Conservation (phyloP, 208 protist genomes). For the Trypanosomatidae sp. region DNA sequence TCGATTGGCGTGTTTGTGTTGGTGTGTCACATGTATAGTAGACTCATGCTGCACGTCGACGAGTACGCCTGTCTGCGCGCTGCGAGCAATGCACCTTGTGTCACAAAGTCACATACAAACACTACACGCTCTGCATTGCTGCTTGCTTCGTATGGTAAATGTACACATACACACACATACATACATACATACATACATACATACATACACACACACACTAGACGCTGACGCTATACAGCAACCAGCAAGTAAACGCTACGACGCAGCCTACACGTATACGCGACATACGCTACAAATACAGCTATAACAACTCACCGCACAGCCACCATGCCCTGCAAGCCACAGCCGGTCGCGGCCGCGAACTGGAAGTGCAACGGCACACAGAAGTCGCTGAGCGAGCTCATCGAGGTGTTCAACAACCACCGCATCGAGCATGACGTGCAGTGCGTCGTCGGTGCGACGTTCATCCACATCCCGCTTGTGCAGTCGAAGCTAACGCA, state of each 20-base stretch:
- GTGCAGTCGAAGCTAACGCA: slow-evolving; percentile 46
- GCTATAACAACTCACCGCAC: slow-evolving; percentile 1
- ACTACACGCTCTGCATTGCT: too few species aligned
- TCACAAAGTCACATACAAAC: too few species aligned
- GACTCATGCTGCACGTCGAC: not conserved
- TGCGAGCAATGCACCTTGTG: too few species aligned
- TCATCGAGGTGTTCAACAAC: slow-evolving; percentile 64
- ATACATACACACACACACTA: slow-evolving; percentile 37
- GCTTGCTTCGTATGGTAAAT: too few species aligned
- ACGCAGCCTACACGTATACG: not conserved
- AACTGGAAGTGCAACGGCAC: slow-evolving; percentile 95
- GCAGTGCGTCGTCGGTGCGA: slow-evolving; percentile 83
- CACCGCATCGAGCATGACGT: slow-evolving; percentile 48
- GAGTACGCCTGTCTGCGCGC: too few species aligned
- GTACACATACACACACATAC: too few species aligned
- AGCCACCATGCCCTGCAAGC: slow-evolving; percentile 54
- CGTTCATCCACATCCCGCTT: slow-evolving; percentile 69
- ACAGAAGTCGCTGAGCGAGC: slow-evolving; percentile 39
- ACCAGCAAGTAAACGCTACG: not conserved
- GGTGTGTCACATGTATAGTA: not conserved
- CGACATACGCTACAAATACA: not conserved
- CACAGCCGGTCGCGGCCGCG: slow-evolving; percentile 84
- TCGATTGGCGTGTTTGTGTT: not conserved
- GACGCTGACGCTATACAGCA: slow-evolving; percentile 17
- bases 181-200: too few species aligned